phyloP scores from a whole-genome alignment of 306 rosid genomes.

The Prunus kanzakura region DNA sequence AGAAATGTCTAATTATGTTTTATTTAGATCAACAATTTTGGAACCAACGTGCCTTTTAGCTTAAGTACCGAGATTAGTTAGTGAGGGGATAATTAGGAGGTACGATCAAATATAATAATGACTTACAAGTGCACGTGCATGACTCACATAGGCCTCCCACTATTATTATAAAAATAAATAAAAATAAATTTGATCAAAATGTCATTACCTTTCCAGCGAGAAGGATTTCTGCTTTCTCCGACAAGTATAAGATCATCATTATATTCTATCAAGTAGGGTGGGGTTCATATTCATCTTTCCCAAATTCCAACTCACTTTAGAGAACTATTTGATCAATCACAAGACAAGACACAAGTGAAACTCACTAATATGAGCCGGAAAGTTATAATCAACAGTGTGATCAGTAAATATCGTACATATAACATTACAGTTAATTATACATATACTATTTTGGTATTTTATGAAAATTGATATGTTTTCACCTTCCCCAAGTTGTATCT shows the following conservation, averaged over 20 bases:
- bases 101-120: not conserved
- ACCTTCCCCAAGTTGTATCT: not conserved
- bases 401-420: not conserved
- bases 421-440: not conserved
- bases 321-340: not conserved
- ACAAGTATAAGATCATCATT: not conserved
- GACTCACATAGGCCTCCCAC: not conserved
- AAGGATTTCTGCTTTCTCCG: conserved; percentile 18
- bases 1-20: no score
- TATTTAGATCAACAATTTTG: no score
- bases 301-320: not conserved
- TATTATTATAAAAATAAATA: not conserved
- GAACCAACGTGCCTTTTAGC: not conserved
- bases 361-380: not conserved
- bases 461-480: not conserved
- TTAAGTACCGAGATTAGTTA: not conserved
- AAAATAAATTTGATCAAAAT: not conserved
- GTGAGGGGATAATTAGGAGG: not conserved
- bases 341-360: no score
- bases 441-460: no score
- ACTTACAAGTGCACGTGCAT: not conserved
- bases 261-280: not conserved
- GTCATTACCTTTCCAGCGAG: conserved; percentile 1
- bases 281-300: not conserved
- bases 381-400: not conserved